These are phyloP conservation scores for Pulveroboletus frians DNA, from an alignment of 768 basidiomycete species.

Conservation along the genomic window DNA sequence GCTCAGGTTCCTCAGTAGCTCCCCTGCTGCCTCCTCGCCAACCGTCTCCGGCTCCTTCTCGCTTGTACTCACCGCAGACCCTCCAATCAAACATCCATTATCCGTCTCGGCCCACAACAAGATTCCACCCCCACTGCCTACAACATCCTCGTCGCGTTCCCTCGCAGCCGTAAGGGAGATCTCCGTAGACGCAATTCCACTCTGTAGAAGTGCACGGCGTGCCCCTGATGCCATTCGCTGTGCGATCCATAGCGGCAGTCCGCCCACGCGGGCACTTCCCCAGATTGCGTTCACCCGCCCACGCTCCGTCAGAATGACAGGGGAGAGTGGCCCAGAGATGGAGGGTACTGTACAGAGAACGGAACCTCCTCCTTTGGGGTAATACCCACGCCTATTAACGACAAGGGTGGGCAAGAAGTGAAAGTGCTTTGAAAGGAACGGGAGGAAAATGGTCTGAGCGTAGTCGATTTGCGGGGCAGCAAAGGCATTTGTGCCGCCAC, in stretches of 20 bases:
- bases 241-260: conserved; percentile 54
- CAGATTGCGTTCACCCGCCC: conserved; percentile 47
- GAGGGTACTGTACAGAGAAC: conserved; percentile 39
- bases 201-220: conserved; percentile 33
- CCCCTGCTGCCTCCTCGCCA: conserved; percentile 57
- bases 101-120: conserved; percentile 72
- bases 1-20: conserved; percentile 51
- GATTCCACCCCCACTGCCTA: conserved; percentile 68
- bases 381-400: conserved; percentile 61
- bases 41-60: conserved; percentile 41
- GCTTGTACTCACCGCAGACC: conserved; percentile 60
- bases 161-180: conserved; percentile 40
- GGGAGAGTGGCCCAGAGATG: conserved; percentile 37
- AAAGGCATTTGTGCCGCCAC: conserved; percentile 69
- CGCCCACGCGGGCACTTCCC: conserved; percentile 63
- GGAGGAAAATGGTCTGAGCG: conserved; percentile 57
- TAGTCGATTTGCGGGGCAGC: conserved; percentile 77
- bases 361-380: conserved; percentile 67
- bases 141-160: conserved; percentile 41
- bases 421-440: conserved; percentile 61
- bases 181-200: conserved; percentile 23
- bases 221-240: conserved; percentile 56
- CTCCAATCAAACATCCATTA: conserved; percentile 61
- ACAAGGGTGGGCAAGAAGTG: conserved; percentile 38
- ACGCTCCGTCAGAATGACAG: conserved; percentile 50